Percentiles rank a stretch among this genome's conserved stretches.
phyloP scores from a whole-genome alignment of 2,329 filamentous ascomycete genomes.

The Fusarium continuum region DNA sequence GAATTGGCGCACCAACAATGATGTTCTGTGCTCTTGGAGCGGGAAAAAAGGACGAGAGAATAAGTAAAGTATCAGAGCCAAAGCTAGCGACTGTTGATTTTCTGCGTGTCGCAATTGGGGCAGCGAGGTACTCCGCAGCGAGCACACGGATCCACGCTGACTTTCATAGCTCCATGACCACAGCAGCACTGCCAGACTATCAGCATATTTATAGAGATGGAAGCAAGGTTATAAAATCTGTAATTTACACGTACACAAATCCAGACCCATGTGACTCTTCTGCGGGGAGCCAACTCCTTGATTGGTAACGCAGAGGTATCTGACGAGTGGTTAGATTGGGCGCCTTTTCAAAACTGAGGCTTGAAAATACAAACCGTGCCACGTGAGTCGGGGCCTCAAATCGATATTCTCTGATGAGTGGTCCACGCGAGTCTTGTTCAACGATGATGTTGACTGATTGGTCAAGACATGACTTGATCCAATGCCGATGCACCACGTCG shows the following conservation, averaged over 20 bases:
- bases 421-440: too few relatives aligned
- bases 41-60: too few relatives aligned
- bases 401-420: too few relatives aligned
- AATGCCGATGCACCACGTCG: too few relatives aligned
- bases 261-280: background rate
- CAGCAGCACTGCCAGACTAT: background rate
- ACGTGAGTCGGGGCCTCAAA: too few relatives aligned
- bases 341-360: too few relatives aligned
- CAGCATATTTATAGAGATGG: background rate
- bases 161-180: background rate
- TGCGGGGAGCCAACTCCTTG: background rate
- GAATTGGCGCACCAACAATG: too few relatives aligned
- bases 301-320: background rate
- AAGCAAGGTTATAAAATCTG: background rate
- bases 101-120: background rate
- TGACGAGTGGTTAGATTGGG: background rate
- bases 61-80: background rate
- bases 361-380: too few relatives aligned
- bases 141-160: background rate
- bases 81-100: background rate
- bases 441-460: too few relatives aligned
- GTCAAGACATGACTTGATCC: too few relatives aligned
- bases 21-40: too few relatives aligned
- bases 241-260: background rate
- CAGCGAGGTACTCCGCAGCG: background rate